Percentiles rank a stretch among this genome's conserved stretches.
phyloP scores from a whole-genome alignment of 148 eudicot genomes.

The Arbutus unedo region DNA sequence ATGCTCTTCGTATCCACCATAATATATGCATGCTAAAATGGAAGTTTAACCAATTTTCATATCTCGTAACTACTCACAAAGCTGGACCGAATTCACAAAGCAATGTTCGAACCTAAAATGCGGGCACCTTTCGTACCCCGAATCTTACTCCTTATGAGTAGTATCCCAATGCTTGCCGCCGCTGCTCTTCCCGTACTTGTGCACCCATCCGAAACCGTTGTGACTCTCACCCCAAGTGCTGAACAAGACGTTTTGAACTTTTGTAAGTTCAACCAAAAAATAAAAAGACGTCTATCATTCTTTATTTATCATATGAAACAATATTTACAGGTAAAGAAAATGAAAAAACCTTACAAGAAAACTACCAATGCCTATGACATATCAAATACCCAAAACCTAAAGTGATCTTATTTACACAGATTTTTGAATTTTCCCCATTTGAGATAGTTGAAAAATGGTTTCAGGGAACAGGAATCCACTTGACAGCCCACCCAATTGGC shows the following conservation, averaged over 20 bases:
- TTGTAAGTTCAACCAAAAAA: no score
- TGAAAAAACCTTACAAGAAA: background rate
- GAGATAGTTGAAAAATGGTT: conserved; percentile 18
- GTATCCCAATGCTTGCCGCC: no score
- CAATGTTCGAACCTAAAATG: conserved; percentile 80
- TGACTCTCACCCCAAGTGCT: background rate
- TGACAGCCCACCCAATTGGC: conserved; percentile 23
- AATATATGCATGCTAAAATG: background rate
- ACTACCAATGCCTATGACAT: no score
- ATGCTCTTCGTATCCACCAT: background rate
- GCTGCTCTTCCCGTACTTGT: no score
- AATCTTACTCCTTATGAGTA: conserved; percentile 37
- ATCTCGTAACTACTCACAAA: conserved; percentile 44
- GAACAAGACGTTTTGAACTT: no score
- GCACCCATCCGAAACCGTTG: no score
- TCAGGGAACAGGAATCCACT: conserved; percentile 24
- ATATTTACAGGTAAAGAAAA: no score
- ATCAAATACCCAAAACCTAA: background rate
- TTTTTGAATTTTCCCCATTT: background rate
- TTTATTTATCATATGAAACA: no score
- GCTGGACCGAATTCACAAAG: conserved; percentile 66
- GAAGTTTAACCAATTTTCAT: no score
- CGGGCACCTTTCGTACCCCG: conserved; percentile 85
- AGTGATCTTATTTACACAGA: background rate
- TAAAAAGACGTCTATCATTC: no score